Evolutionary conservation across 2,329 filamentous ascomycete species (phyloP).

Genomic region (Coniosporium tulheliwenetii): DNA sequence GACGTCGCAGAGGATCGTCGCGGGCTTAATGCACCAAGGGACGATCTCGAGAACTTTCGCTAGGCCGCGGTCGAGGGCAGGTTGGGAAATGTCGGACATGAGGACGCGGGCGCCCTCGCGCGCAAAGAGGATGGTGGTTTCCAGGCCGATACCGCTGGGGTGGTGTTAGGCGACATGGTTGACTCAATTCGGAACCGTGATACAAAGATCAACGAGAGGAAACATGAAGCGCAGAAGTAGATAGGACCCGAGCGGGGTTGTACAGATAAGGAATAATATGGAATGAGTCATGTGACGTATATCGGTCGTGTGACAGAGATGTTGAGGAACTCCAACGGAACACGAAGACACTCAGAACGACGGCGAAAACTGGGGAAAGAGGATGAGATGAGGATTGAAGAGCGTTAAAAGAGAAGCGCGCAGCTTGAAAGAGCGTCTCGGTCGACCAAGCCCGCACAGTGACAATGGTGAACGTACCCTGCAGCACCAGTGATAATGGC

Average conservation of each 20-base stretch:
- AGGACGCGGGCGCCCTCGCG: conserved; percentile 76
- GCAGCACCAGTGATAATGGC: conserved; percentile 71
- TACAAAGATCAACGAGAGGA: not conserved
- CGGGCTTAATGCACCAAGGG: conserved; percentile 41
- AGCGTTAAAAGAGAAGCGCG: no score
- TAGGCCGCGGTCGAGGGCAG: conserved; percentile 60
- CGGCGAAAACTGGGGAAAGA: no score
- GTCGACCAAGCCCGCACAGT: no score
- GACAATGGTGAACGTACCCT: conserved; percentile 38
- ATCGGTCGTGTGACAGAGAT: no score
- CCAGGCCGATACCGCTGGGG: conserved; percentile 72
- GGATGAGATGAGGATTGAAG: no score
- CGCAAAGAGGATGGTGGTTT: conserved; percentile 79
- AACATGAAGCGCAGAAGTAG: not conserved
- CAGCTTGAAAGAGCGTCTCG: no score
- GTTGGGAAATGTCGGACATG: conserved; percentile 70
- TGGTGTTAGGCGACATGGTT: not conserved
- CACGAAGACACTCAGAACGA: no score
- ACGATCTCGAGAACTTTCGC: conserved; percentile 61
- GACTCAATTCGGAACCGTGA: not conserved
- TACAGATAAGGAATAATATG: conserved; percentile 1
- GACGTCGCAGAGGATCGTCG: conserved; percentile 58
- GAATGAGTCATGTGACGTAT: conserved; percentile 6
- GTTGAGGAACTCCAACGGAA: no score
- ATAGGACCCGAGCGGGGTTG: not conserved